phyloP scores from a whole-genome alignment of 2,329 filamentous ascomycete genomes.

The Neofusicoccum umdonicola region DNA sequence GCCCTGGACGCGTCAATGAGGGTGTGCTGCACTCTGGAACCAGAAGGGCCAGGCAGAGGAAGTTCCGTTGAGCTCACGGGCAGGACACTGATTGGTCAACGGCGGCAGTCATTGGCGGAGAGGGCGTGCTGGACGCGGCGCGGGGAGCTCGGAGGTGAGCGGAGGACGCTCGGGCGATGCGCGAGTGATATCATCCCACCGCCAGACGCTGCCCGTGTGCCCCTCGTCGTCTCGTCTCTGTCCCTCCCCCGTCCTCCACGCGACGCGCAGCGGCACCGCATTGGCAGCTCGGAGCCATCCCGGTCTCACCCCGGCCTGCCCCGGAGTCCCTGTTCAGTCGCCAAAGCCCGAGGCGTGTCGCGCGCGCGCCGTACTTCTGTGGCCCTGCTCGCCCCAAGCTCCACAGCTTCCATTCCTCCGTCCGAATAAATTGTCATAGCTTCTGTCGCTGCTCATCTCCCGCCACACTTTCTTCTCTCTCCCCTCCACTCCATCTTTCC shows the following conservation, averaged over 20 bases:
- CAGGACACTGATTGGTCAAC: not conserved
- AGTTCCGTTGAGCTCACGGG: not conserved
- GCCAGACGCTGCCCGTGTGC: not conserved
- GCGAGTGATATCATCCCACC: slow-evolving; percentile 10
- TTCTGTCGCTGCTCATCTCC: slow-evolving; percentile 5
- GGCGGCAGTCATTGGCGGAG: not conserved
- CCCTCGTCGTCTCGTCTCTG: not conserved
- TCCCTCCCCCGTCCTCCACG: not conserved
- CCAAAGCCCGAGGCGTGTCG: not conserved
- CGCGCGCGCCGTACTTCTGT: not conserved
- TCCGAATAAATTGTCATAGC: slow-evolving; percentile 13
- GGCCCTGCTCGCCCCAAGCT: not conserved
- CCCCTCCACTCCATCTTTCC: not conserved
- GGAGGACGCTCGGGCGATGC: slow-evolving; percentile 2
- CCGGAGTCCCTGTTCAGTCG: not conserved
- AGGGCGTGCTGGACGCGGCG: not conserved
- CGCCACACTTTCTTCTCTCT: not conserved
- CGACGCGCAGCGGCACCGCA: not conserved
- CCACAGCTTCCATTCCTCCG: slow-evolving; percentile 13
- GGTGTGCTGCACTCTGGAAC: not conserved
- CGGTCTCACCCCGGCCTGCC: slow-evolving; percentile 6
- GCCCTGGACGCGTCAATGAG: not conserved
- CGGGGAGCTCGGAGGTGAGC: not conserved
- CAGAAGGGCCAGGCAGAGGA: not conserved
- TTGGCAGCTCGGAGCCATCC: not conserved